Percentiles rank a stretch among this genome's conserved stretches.
These are phyloP conservation scores for Hypoxylon cercidicola DNA, from an alignment of 495 filamentous ascomycete genomes.

Conservation along the genomic window DNA sequence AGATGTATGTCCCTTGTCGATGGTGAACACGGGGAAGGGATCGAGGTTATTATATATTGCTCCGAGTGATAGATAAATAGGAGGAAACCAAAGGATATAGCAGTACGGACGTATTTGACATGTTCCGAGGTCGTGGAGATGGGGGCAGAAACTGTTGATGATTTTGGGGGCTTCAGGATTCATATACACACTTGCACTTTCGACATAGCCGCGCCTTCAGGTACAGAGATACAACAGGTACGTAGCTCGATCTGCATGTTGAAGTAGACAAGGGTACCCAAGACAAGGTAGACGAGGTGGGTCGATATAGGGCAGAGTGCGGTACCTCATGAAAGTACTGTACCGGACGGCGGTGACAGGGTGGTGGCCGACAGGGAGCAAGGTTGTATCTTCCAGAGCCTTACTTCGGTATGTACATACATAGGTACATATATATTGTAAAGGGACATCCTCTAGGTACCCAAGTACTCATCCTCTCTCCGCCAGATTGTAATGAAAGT, in stretches of 20 bases:
- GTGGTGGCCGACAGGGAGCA: too few species aligned
- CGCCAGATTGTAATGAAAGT: too few species aligned
- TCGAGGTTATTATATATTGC: conserved; percentile 28
- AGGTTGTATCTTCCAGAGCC: too few species aligned
- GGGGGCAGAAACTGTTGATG: conserved; percentile 44
- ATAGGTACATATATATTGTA: too few species aligned
- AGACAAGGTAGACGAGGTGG: background rate
- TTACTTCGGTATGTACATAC: too few species aligned
- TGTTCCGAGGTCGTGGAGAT: conserved; percentile 37
- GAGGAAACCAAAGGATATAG: conserved; percentile 13
- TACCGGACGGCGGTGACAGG: too few species aligned
- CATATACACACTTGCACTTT: conserved; percentile 37
- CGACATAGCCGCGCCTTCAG: conserved; percentile 31
- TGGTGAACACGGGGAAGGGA: conserved; percentile 12
- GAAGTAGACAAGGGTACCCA: background rate
- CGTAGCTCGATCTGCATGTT: conserved; percentile 23
- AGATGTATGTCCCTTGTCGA: background rate
- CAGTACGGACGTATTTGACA: conserved; percentile 17
- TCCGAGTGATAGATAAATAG: conserved; percentile 13
- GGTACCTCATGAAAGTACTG: too few species aligned
- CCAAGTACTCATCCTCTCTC: too few species aligned
- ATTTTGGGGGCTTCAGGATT: conserved; percentile 46
- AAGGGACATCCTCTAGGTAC: too few species aligned
- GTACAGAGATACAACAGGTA: conserved; percentile 27
- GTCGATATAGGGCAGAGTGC: too few species aligned